Evolutionary conservation across 2,329 filamentous ascomycete genomes (phyloP), one percentile per base, ranked within the genome.

Genomic region (Periconia digitata): DNA sequence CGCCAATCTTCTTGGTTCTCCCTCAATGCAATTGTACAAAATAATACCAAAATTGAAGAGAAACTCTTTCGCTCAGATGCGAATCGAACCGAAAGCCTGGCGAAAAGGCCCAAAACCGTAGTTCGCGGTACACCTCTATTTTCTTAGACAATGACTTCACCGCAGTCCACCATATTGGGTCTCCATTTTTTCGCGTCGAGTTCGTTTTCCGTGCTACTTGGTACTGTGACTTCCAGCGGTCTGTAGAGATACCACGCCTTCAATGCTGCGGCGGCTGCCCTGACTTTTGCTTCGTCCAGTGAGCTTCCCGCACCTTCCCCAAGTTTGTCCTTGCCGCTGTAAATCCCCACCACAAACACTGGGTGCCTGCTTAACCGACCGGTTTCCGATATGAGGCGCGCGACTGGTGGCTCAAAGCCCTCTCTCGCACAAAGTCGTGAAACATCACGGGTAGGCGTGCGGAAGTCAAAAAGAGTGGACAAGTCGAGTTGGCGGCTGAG

Each of bases 201-300:
- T 38, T 62, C 60, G 8, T 67, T 64, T 32, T 67, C 71, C 54
- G 67, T 76, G 53, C 78, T 77, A 56, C 77, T 81, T 21, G 81
- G 80, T 45, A 81, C 65, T 24, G 74, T 74, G 6, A 76, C 71
- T 20, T 77, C 69, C 27, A 81, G 66, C 1, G 94, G 92, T 70
- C 86, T 92, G 77, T 99, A 99, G 44, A 99, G 78, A 73, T 99
- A 99, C 94, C 94, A 99, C 6, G 86, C 81, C 79, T 96, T 95
- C 66, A 99, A 78, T 16, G 91, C 86, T 54, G 87, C 86, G 64
- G 95, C 92, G 32, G 89, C 85, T 17, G 94, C 94, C 70, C 89
- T 83, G 55, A 83, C 80, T 55, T 90, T 84, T 24, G 89, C 92
- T 62, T 90, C 83, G 57, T 90, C 80, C 47, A 97, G 76, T 71